Evolutionary conservation across 371 early-diverging fungal species (phyloP), one percentile per base, ranked within the genome.

Genomic region (Mortierella sp.): DNA sequence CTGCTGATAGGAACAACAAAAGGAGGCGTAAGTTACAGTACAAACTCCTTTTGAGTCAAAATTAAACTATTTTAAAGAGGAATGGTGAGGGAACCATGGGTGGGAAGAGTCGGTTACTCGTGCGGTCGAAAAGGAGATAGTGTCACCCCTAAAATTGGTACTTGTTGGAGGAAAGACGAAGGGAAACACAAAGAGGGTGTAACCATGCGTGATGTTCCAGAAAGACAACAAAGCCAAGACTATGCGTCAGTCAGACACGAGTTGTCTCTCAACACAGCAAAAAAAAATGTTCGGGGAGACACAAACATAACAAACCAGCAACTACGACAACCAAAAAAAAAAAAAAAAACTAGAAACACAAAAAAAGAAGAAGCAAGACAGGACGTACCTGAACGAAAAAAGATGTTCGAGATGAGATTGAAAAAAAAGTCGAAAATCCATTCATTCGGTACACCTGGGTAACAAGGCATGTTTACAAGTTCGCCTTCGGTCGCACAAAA

Each of bases 191-290:
- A 10, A 9, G 2, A 26, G 53, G 29, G 29, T 11, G 26, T 52
- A 26, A n/a, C n/a, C n/a, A n/a, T n/a, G n/a, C n/a, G n/a, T n/a
- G n/a, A n/a, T n/a, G n/a, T n/a, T n/a, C n/a, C n/a, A n/a, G n/a
- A n/a, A n/a, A n/a, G n/a, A n/a, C n/a, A n/a, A n/a, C n/a, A n/a
- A n/a, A n/a, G n/a, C n/a, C n/a, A n/a, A n/a, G n/a, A n/a, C n/a
- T n/a, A n/a, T n/a, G n/a, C n/a, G n/a, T n/a, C n/a, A 7, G 55
- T 58, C 58, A 58, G 58, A 58, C 58, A 58, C 58, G 58, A 34
- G 58, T 66, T 41, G 41, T 43, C 40, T 39, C 41, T 16, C 37
- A 34, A 58, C 58, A 58, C 22, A 58, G 58, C 58, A 58, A 16
- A 58, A 58, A 26, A 53, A 2, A 19, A 16, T 34, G 58, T 16